Conservation (phyloP, 805 yeast species). For the Yarrowia yakushimensis region DNA sequence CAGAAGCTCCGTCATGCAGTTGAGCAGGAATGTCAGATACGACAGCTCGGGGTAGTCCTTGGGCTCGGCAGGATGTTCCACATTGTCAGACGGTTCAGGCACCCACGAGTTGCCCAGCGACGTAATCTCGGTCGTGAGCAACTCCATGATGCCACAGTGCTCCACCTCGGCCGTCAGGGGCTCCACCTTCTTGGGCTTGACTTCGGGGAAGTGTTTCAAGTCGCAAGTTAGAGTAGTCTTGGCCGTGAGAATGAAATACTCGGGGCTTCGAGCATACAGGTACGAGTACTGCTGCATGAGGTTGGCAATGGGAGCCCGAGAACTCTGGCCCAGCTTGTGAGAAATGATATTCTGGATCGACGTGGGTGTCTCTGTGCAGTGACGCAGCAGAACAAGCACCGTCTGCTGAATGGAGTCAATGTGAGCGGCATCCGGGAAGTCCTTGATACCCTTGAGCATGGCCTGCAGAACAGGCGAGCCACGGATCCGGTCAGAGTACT, state of each 20-base stretch:
- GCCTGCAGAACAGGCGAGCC: constrained; percentile 47
- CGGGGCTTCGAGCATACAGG: constrained; percentile 46
- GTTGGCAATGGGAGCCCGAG: constrained; percentile 14
- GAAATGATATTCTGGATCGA: constrained; percentile 49
- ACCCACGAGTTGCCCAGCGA: constrained; percentile 41
- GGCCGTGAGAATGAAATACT: constrained; percentile 44
- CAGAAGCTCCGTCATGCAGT: constrained; percentile 63
- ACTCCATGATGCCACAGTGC: constrained; percentile 57
- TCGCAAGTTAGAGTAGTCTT: constrained; percentile 22
- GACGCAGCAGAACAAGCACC: constrained; percentile 55
- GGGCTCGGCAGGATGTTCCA: constrained; percentile 28
- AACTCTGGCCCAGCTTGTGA: constrained; percentile 46
- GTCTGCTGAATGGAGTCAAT: constrained; percentile 45
- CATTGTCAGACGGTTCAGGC: constrained; percentile 36
- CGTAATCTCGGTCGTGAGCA: constrained; percentile 65
- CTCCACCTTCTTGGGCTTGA: constrained; percentile 13
- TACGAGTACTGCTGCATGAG: constrained; percentile 28
- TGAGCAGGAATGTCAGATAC: constrained; percentile 65
- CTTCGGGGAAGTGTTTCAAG: constrained; percentile 15
- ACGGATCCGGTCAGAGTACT: constrained; percentile 43
- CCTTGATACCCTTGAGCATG: constrained; percentile 46
- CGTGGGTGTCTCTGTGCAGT: constrained; percentile 62
- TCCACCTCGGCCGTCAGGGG: constrained; percentile 1
- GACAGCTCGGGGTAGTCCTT: constrained; percentile 34
- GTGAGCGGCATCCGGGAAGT: constrained; percentile 40